Evolutionary conservation across 164 flowering plant species (phyloP).

Genomic region (Akebia trifoliata): DNA sequence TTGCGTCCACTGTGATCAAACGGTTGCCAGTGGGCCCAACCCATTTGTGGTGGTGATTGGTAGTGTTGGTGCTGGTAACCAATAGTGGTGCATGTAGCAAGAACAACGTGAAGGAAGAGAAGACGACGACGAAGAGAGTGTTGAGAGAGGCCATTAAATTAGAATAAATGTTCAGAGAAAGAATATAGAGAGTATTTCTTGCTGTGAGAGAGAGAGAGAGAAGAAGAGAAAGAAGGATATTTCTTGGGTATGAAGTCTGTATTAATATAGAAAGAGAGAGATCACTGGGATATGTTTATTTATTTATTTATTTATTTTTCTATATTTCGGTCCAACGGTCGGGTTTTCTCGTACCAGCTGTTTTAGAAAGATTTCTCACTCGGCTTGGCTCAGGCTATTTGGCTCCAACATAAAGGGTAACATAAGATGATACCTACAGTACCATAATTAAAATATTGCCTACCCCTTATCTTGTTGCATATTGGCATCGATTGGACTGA

Average conservation of each 20-base stretch:
- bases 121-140: background rate
- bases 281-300: too few species aligned
- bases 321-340: conserved; percentile 28
- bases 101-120: background rate
- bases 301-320: background rate
- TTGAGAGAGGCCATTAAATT: conserved; percentile 14
- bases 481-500: too few species aligned
- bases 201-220: background rate
- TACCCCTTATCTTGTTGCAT: too few species aligned
- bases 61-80: background rate
- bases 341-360: conserved; percentile 14
- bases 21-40: conserved; percentile 59
- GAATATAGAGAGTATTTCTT: background rate
- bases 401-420: too few species aligned
- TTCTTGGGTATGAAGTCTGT: too few species aligned
- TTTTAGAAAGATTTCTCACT: too few species aligned
- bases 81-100: conserved; percentile 1
- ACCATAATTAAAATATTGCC: too few species aligned
- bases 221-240: background rate
- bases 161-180: conserved; percentile 3
- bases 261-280: too few species aligned
- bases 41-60: conserved; percentile 43
- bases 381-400: too few species aligned
- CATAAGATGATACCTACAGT: too few species aligned
- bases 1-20: conserved; percentile 46